Percentiles rank a stretch among this genome's conserved stretches.
These are phyloP conservation scores for Phialophora verrucosa DNA, from an alignment of 2,329 filamentous ascomycete species.

Conservation along the genomic window DNA sequence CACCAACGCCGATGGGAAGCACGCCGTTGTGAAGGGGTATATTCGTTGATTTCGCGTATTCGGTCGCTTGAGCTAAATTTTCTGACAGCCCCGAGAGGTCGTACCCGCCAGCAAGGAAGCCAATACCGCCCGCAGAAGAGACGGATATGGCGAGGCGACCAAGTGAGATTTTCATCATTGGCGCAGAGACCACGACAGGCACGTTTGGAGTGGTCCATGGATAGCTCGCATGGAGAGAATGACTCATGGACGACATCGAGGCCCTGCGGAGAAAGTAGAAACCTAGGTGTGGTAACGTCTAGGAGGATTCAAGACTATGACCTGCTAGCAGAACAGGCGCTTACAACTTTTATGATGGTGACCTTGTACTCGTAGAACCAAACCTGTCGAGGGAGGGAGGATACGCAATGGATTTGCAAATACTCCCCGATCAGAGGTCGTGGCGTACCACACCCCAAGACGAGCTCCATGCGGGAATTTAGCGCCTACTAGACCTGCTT, in stretches of 20 bases:
- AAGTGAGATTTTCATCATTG: conserved; percentile 70
- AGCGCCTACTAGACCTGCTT: neutral
- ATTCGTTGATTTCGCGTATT: conserved; percentile 37
- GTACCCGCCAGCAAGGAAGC: conserved; percentile 66
- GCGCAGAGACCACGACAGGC: conserved; percentile 67
- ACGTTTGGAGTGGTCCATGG: conserved; percentile 59
- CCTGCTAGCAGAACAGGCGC: neutral
- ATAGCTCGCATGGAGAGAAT: conserved; percentile 47
- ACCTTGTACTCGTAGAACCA: neutral
- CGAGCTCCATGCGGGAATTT: neutral
- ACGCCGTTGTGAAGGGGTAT: conserved; percentile 29
- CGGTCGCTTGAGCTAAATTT: conserved; percentile 42
- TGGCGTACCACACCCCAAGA: neutral
- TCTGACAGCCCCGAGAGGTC: conserved; percentile 43
- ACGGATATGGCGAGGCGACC: conserved; percentile 65
- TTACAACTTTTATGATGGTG: neutral
- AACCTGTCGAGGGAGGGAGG: neutral
- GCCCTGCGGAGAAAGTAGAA: neutral
- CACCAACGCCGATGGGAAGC: conserved; percentile 50
- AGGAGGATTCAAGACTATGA: neutral
- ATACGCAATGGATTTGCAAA: neutral
- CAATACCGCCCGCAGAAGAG: conserved; percentile 60
- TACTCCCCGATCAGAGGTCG: neutral
- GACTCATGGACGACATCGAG: neutral
- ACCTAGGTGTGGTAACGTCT: neutral